Percentiles rank a stretch among this genome's conserved stretches.
Conservation (phyloP, 202 grass and related monocot species). For the Zoysia matrella region DNA sequence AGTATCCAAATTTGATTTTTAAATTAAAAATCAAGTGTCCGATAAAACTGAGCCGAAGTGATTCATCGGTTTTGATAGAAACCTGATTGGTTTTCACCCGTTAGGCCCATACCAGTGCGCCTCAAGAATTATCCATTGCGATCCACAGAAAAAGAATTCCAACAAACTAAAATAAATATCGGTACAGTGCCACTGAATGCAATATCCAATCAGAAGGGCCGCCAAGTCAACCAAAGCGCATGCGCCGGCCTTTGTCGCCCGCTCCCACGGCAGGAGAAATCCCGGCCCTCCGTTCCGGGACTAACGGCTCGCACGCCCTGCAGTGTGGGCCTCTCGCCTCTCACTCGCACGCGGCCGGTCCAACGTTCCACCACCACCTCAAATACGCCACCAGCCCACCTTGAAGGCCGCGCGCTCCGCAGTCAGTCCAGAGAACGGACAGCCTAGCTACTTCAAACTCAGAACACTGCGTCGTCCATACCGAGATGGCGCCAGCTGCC, state of each 20-base stretch:
- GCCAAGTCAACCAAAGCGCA: conserved; percentile 4
- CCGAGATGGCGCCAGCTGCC: conserved; percentile 37
- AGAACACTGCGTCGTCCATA: conserved; percentile 15
- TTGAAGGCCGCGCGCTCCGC: neutral
- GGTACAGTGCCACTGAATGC: neutral
- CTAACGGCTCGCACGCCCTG: neutral
- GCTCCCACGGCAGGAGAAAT: neutral
- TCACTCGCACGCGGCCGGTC: neutral
- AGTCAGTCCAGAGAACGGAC: neutral
- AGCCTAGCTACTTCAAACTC: neutral
- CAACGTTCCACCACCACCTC: conserved; percentile 1
- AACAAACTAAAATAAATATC: neutral
- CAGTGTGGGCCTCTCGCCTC: neutral
- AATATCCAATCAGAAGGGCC: neutral
- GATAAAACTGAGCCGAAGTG: too few species aligned
- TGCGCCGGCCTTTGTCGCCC: neutral
- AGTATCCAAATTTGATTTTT: too few species aligned
- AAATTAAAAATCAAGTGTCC: too few species aligned
- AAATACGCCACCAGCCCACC: conserved; percentile 21
- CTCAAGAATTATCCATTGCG: neutral
- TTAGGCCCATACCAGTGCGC: too few species aligned
- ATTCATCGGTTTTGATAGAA: too few species aligned
- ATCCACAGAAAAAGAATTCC: neutral
- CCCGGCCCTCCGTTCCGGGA: neutral
- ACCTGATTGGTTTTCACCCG: too few species aligned